Base-by-base conservation (phyloP, 352 stramenopile species). In the Globisporangium paroecandrum region DNA sequence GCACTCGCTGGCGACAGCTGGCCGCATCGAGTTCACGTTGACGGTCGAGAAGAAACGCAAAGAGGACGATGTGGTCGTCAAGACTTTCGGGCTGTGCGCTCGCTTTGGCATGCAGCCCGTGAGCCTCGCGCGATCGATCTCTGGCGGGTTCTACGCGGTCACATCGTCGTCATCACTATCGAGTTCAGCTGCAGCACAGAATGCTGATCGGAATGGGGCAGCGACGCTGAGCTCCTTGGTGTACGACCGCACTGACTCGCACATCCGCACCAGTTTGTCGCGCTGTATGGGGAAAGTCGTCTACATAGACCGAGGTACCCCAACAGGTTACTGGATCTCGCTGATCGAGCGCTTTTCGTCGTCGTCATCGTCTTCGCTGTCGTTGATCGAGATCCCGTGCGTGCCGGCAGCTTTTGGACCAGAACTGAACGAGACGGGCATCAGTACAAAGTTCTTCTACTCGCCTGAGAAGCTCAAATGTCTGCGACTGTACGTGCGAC, bases 401-500 rank as follows among this genome's bases (percentile, higher is more conserved):
- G 73, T 90, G 6, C 73, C 85, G 2, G 79, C 81, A 10, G 62
- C 77, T 51, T 91, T 91, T 25, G 85, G 85, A 13, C 78, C 78
- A 0, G 47, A 71, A 1, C 49, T 90, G 22, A 77, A 65, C 18
- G 69, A 77, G 10, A 69, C 59, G 0, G 78, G 75, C 0, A 58
- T 89, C 6, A 76, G 58, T 10, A 71, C 80, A 10, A 76, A 82
- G 53, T 55, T 90, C 2, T 93, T 89, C 62, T 89, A 88, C 53
- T 89, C 83, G 4, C 85, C 85, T 0, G 72, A 93, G 66, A 86
- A 86, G n/a, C 68, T 93, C 10, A 70, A 65, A 47, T 83, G 78
- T 34, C 65, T 93, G 56, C 73, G 75, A 0, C 70, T 91, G 60
- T 91, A 88, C 54, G 85, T 93, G 18, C 81, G 85, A 1, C 83